Evolutionary conservation across 2,329 filamentous ascomycete genomes (phyloP).

Genomic region (Pestalotiopsis sp.): DNA sequence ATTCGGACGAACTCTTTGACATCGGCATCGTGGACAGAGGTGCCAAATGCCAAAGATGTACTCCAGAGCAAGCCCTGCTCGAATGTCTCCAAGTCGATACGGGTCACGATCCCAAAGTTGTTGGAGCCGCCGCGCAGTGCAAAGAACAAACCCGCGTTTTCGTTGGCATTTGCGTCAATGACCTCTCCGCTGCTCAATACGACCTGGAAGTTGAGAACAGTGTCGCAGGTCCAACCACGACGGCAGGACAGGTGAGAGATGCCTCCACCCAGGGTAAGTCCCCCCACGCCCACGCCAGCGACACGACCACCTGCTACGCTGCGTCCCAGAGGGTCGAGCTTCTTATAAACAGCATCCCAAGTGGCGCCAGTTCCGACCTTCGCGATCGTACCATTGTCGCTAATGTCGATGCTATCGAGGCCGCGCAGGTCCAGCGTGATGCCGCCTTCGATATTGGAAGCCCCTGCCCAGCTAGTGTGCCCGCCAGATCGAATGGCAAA

Average conservation of each 20-base stretch:
- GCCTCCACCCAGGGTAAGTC: slow-evolving; percentile 18
- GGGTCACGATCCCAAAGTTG: not conserved
- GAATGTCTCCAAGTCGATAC: not conserved
- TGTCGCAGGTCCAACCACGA: slow-evolving; percentile 21
- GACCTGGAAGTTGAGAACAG: slow-evolving; percentile 14
- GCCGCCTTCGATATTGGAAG: slow-evolving; percentile 42
- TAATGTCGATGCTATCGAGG: slow-evolving; percentile 38
- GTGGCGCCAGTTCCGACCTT: slow-evolving; percentile 44
- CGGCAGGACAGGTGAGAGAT: slow-evolving; percentile 17
- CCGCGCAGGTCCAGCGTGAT: slow-evolving; percentile 45
- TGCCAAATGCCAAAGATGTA: not conserved
- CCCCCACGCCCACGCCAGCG: slow-evolving; percentile 16
- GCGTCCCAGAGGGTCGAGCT: slow-evolving; percentile 38
- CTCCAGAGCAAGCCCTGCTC: not conserved
- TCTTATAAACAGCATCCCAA: slow-evolving; percentile 45
- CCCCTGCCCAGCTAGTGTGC: slow-evolving; percentile 47
- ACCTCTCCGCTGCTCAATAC: slow-evolving; percentile 14
- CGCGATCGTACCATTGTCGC: slow-evolving; percentile 34
- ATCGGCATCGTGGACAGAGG: not conserved
- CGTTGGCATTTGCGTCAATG: slow-evolving; percentile 13
- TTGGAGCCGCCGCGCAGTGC: not conserved
- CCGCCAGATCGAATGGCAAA: slow-evolving; percentile 57
- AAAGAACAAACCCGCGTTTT: slow-evolving; percentile 19
- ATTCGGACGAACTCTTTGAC: too few relatives aligned
- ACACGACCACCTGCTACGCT: slow-evolving; percentile 17